These are phyloP conservation scores for Lactifluus piperatus DNA, from an alignment of 768 basidiomycete genomes.

Conservation along the genomic window DNA sequence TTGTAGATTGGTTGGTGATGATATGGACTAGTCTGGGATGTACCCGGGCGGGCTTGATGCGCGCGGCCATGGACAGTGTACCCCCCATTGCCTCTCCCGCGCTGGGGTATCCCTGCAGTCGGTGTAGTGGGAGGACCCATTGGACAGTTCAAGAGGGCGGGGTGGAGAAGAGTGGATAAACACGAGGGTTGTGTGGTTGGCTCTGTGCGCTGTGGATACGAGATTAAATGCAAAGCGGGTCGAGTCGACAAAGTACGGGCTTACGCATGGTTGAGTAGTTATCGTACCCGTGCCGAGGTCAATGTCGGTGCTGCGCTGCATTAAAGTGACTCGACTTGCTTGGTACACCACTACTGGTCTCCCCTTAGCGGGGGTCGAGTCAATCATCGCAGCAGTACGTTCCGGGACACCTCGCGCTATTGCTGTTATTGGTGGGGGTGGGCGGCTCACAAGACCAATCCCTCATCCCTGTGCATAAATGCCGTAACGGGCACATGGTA, in stretches of 20 bases:
- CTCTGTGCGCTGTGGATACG: background rate
- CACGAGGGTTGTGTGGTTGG: background rate
- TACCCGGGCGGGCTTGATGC: background rate
- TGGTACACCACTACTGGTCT: background rate
- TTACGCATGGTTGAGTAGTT: background rate
- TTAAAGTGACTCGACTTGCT: conserved; percentile 6
- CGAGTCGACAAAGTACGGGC: background rate
- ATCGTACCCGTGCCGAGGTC: background rate
- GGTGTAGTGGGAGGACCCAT: conserved; percentile 14
- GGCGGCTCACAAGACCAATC: too few species aligned
- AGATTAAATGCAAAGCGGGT: background rate
- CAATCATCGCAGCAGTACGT: background rate
- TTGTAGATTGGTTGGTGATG: background rate
- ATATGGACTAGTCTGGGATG: background rate
- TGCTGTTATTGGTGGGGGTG: background rate
- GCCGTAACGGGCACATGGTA: background rate
- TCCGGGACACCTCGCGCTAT: background rate
- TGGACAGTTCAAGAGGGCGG: background rate
- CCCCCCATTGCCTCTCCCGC: background rate
- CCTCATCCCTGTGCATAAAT: background rate
- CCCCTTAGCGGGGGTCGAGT: background rate
- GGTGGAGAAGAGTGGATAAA: too few species aligned
- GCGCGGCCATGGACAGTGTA: background rate
- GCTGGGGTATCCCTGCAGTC: background rate
- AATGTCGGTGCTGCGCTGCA: background rate